Percentiles rank a stretch among this genome's conserved stretches.
Evolutionary conservation across 306 rosid genomes (phyloP).

Genomic region (Hippophae gyantsensis): DNA sequence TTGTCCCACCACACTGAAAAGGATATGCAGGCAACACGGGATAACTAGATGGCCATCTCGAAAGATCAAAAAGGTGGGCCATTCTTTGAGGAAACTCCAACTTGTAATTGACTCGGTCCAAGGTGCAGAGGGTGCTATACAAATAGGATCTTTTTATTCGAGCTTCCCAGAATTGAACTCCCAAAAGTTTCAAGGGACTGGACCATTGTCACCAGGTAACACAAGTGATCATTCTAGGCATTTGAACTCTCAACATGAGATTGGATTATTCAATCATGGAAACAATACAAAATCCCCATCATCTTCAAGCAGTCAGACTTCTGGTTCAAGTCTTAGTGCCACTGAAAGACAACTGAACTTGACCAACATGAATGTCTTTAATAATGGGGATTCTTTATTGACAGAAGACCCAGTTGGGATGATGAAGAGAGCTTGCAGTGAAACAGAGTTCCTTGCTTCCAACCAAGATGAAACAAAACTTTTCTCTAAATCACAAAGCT

Average conservation of each 20-base stretch:
- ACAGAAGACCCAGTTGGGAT: conserved; percentile 23
- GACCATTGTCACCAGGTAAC: conserved; percentile 9
- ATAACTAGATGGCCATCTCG: conserved; percentile 59
- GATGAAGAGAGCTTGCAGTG: conserved; percentile 19
- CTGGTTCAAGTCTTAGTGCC: conserved; percentile 17
- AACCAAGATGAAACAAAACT: conserved; percentile 28
- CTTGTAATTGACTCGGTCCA: conserved; percentile 54
- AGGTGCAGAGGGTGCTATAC: conserved; percentile 57
- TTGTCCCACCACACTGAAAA: conserved; percentile 60
- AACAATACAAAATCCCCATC: conserved; percentile 25
- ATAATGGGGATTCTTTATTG: conserved; percentile 16
- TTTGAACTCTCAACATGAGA: conserved; percentile 10
- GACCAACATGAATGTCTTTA: conserved; percentile 13
- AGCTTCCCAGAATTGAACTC: conserved; percentile 51
- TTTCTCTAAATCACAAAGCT: conserved; percentile 14
- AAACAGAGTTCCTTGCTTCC: conserved; percentile 13
- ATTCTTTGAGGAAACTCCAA: conserved; percentile 55
- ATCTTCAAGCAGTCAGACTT: conserved; percentile 34
- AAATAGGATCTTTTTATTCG: conserved; percentile 42
- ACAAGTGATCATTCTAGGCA: conserved; percentile 14
- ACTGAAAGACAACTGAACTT: conserved; percentile 14
- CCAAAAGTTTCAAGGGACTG: conserved; percentile 14
- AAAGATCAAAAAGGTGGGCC: conserved; percentile 61
- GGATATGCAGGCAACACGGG: conserved; percentile 71
- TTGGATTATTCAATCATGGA: conserved; percentile 20